phyloP scores from a whole-genome alignment of 2,329 filamentous ascomycete species.

The Aspergillus sp. region DNA sequence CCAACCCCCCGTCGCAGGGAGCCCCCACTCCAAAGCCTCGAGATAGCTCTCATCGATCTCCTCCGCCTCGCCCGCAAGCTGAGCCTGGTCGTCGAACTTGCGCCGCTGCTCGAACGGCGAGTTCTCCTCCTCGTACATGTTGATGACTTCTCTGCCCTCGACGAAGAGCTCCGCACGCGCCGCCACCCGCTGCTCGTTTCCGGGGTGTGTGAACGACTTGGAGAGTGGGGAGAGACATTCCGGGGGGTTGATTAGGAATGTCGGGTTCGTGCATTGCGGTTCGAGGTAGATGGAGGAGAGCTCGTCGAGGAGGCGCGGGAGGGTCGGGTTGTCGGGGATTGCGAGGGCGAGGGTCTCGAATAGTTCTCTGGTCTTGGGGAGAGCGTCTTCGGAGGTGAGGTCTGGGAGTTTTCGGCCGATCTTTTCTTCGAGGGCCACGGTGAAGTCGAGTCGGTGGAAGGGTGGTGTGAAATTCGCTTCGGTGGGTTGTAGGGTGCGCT shows the following conservation, averaged over 20 bases:
- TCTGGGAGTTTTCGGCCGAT: slow-evolving; percentile 59
- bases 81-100: slow-evolving; percentile 62
- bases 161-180: slow-evolving; percentile 82
- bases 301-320: slow-evolving; percentile 68
- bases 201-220: slow-evolving; percentile 69
- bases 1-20: slow-evolving; percentile 97
- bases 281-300: slow-evolving; percentile 71
- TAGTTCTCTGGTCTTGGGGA: slow-evolving; percentile 48
- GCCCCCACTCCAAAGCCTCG: slow-evolving; percentile 71
- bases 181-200: slow-evolving; percentile 61
- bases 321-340: slow-evolving; percentile 45
- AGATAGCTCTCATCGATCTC: slow-evolving; percentile 71
- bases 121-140: slow-evolving; percentile 98
- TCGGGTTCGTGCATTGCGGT: slow-evolving; percentile 59
- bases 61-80: slow-evolving; percentile 40
- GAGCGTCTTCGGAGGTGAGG: slow-evolving; percentile 46
- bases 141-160: slow-evolving; percentile 70
- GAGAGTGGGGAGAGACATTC: slow-evolving; percentile 83
- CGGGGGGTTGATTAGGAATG: slow-evolving; percentile 85
- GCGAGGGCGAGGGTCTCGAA: slow-evolving; percentile 43
- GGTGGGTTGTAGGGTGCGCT: slow-evolving; percentile 39
- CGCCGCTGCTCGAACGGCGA: slow-evolving; percentile 73
- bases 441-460: slow-evolving; percentile 65
- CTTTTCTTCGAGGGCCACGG: slow-evolving; percentile 63
- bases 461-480: slow-evolving; percentile 49